These are phyloP conservation scores for Myrica gale DNA, from an alignment of 306 rosid genomes.

Conservation along the genomic window DNA sequence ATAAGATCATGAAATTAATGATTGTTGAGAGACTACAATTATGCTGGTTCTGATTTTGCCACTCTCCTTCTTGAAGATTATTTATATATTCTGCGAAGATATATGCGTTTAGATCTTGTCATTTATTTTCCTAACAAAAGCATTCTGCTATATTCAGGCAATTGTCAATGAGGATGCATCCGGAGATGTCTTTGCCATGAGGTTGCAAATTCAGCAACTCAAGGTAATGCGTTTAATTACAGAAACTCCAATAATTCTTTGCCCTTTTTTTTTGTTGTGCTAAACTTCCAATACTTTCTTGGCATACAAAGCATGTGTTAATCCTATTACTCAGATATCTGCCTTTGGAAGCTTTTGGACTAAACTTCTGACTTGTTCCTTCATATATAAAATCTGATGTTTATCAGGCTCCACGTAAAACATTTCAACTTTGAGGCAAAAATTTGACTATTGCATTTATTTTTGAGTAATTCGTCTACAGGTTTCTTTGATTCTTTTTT, in stretches of 20 bases:
- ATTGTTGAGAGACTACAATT: not conserved
- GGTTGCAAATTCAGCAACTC: conserved; percentile 91
- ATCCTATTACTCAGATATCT: not conserved
- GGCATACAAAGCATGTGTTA: not conserved
- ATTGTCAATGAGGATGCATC: conserved; percentile 93
- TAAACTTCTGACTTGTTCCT: not conserved
- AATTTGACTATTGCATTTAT: not conserved
- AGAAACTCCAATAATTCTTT: conserved; percentile 2
- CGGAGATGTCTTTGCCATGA: conserved; percentile 96
- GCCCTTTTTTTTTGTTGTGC: not conserved
- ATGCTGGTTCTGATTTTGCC: not conserved
- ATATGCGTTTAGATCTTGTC: not conserved
- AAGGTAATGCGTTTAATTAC: conserved; percentile 54
- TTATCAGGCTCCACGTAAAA: not conserved
- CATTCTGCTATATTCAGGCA: conserved; percentile 51
- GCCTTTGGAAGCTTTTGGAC: not conserved
- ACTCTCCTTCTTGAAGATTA: not conserved
- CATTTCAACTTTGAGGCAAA: not conserved
- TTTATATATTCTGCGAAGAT: not conserved
- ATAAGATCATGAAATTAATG: not conserved
- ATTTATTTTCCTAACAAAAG: not conserved
- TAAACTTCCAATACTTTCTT: not conserved
- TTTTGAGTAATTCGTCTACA: not conserved
- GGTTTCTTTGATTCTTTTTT: not conserved
- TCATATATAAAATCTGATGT: not conserved